Percentiles rank a stretch among this genome's conserved stretches.
Conservation (phyloP, 2,329 filamentous ascomycete genomes). For the Corniculantispora saksenae region DNA sequence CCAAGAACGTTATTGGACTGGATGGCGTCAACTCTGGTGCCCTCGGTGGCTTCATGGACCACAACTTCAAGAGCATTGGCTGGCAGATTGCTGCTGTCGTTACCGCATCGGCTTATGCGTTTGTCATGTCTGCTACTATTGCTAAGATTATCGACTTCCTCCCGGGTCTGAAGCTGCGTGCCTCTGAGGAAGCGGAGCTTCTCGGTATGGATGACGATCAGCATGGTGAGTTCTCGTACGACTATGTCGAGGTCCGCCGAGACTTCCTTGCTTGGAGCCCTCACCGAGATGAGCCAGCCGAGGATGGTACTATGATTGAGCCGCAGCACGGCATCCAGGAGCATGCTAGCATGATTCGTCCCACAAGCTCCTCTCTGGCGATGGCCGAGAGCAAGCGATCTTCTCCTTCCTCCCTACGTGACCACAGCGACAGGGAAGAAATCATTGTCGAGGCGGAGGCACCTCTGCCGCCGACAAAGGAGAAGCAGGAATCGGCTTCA, state of each 20-base stretch:
- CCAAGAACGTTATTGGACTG: constrained; percentile 70
- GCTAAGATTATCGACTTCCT: constrained; percentile 74
- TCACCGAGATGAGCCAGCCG: constrained; percentile 64
- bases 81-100: constrained; percentile 78
- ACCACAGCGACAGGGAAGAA: constrained; percentile 11
- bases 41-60: constrained; percentile 72
- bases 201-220: constrained; percentile 90
- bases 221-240: constrained; percentile 86
- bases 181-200: constrained; percentile 78
- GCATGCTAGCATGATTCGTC: constrained; percentile 51
- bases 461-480: neutral
- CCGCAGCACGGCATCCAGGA: constrained; percentile 73
- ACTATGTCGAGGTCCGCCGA: constrained; percentile 85
- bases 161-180: constrained; percentile 77
- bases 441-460: constrained; percentile 11
- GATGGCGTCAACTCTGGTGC: constrained; percentile 73
- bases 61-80: constrained; percentile 73
- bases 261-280: constrained; percentile 89
- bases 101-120: constrained; percentile 66
- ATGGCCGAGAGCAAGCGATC: constrained; percentile 20
- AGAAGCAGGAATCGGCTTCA: constrained; percentile 20
- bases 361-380: constrained; percentile 22
- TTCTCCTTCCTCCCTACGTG: constrained; percentile 14
- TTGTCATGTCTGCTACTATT: constrained; percentile 71
- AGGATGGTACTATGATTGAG: constrained; percentile 56